Conservation (phyloP, 2,329 filamentous ascomycete species). For the Sporothrix mexicana region DNA sequence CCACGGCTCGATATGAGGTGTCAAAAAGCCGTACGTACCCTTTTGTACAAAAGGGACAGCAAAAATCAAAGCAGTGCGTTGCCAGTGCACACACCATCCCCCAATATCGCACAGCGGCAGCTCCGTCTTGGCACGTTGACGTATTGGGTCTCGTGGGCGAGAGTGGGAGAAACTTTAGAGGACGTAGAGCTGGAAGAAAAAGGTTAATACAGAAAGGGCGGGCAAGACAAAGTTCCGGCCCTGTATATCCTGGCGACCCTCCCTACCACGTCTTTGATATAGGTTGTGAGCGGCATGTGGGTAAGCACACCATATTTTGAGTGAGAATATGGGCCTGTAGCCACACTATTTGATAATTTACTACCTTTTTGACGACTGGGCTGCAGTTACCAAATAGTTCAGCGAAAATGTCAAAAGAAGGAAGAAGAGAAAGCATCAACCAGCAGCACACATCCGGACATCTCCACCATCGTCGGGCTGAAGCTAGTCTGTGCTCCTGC, state of each 20-base stretch:
- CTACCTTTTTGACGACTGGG: not conserved
- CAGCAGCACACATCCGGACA: conserved; percentile 26
- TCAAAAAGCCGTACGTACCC: too few relatives aligned
- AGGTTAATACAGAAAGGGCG: too few relatives aligned
- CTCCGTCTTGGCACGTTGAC: not conserved
- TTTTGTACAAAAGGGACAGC: not conserved
- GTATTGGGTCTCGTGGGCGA: not conserved
- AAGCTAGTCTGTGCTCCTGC: not conserved
- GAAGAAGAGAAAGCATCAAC: not conserved
- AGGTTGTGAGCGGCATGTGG: conserved; percentile 4
- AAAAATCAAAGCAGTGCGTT: not conserved
- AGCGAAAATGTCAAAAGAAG: not conserved
- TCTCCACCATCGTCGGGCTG: conserved; percentile 20
- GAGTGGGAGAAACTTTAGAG: too few relatives aligned
- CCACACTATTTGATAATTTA: not conserved
- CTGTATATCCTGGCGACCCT: conserved; percentile 28
- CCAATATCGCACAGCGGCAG: not conserved
- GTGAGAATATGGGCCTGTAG: not conserved
- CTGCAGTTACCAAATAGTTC: not conserved
- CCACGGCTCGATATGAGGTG: not conserved
- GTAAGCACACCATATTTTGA: not conserved
- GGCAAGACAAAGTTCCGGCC: not conserved
- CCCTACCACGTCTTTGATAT: not conserved
- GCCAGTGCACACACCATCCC: not conserved
- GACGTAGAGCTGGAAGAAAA: too few relatives aligned